phyloP scores from a whole-genome alignment of 2,329 filamentous ascomycete genomes.

The Shiraia bambusicola region DNA sequence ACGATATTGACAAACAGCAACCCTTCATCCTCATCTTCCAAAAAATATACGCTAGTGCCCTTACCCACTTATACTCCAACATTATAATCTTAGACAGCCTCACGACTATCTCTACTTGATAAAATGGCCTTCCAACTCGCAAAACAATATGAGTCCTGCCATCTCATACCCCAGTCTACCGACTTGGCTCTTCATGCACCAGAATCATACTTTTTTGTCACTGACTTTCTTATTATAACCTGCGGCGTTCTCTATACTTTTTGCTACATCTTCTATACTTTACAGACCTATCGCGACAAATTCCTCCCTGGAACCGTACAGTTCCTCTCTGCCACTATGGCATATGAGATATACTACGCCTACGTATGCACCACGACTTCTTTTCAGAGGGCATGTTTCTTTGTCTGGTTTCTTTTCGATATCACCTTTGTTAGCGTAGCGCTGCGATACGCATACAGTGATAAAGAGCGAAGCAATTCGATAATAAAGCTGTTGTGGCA shows the following conservation, averaged over 20 bases:
- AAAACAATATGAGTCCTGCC: conserved; percentile 43
- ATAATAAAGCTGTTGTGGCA: conserved; percentile 28
- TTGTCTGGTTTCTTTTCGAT: conserved; percentile 44
- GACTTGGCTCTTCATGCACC: conserved; percentile 46
- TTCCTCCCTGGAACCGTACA: conserved; percentile 36
- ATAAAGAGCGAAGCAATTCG: conserved; percentile 22
- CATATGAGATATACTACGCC: conserved; percentile 47
- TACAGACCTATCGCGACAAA: conserved; percentile 41
- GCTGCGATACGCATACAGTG: conserved; percentile 31
- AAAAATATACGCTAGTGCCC: neutral
- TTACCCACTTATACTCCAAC: neutral
- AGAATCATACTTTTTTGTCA: conserved; percentile 45
- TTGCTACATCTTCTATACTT: conserved; percentile 46
- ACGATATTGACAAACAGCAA: neutral
- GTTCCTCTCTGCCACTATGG: conserved; percentile 38
- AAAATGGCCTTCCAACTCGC: conserved; percentile 38
- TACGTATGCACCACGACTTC: conserved; percentile 38
- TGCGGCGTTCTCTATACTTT: conserved; percentile 46
- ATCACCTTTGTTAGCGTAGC: conserved; percentile 39
- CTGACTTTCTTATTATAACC: conserved; percentile 45
- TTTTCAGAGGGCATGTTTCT: conserved; percentile 41
- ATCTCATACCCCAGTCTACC: conserved; percentile 56
- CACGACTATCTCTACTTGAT: neutral
- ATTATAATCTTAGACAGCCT: neutral
- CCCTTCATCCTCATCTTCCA: neutral